Base-by-base conservation (phyloP, 139 green algal genomes). In the Micromonas pusilla region DNA sequence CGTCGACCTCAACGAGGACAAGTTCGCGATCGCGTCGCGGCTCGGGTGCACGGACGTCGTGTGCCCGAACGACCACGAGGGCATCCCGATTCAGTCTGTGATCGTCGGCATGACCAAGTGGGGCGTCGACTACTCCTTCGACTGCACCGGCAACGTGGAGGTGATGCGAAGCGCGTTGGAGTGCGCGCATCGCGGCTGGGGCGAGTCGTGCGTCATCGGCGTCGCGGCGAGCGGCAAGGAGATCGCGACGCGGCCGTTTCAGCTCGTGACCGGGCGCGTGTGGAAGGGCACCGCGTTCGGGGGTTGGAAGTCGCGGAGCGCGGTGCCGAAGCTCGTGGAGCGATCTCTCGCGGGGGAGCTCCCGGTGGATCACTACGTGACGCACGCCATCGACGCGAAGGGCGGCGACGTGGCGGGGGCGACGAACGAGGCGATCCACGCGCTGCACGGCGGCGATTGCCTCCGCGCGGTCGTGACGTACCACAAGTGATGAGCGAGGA, bases 81-180 rank as follows among this genome's bases (percentile, higher is more conserved):
- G 78, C 28, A 79, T 78, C 30, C 73, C 75, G 21, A 83, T 88
- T 28, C 82, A 86, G 71, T 36, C 79, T 52, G 84, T 89, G 26
- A 82, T 90, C 38, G 84, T 86, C n/a, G 89, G 95, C 66, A 88
- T 92, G 84, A 97, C 91, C 4, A 90, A 95, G 60, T 93, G 92
- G 76, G 95, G 95, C 60, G 90, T 93, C 26, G 95, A 99, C 84
- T 97, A 97, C 85, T 93, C 87, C 25, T 96, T 96, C 81, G 92
- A 97, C 72, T 97, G 92, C 86, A 94, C 94, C 32, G 93, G 93
- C 60, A 96, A 93, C 70, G 88, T 94, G 21, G 72, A 92, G 32
- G 91, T 98, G 2, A 99, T 99, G 96, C 87, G 95, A 19, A 80
- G 91, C 0, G 96, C 96, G 0, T 86, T 99, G 37, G 96, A 99